A percentile compares a stretch with the other conserved stretches of the same genome.
These are phyloP conservation scores for Funneliformis caledonium DNA, from an alignment of 371 early-diverging fungal genomes.

Conservation along the genomic window DNA sequence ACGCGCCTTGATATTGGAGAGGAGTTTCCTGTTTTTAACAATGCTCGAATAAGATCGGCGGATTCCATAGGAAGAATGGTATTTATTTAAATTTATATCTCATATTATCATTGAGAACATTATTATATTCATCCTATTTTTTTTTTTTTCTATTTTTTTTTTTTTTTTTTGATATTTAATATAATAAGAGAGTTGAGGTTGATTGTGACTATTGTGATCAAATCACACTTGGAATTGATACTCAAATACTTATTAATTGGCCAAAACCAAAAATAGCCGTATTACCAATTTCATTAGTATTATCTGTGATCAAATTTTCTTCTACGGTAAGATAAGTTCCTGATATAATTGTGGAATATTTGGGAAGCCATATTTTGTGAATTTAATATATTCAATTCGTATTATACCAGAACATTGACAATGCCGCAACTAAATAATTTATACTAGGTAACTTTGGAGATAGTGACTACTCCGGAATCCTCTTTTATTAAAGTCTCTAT, in stretches of 20 bases:
- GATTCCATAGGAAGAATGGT: conserved; percentile 76
- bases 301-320: conserved; percentile 84
- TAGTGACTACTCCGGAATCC: conserved; percentile 49
- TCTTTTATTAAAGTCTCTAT: conserved; percentile 67
- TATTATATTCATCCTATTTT: background rate
- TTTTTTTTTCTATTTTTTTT: conserved; percentile 1
- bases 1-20: conserved; percentile 90
- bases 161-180: conserved; percentile 4
- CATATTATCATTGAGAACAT: conserved; percentile 32
- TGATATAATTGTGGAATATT: background rate
- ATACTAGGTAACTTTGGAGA: conserved; percentile 60
- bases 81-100: conserved; percentile 36
- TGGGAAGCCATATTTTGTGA: background rate
- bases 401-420: background rate
- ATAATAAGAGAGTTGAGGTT: conserved; percentile 70
- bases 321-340: conserved; percentile 69
- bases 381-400: too few species aligned
- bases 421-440: background rate
- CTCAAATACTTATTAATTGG: conserved; percentile 90
- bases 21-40: conserved; percentile 82
- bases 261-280: conserved; percentile 86
- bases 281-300: conserved; percentile 82
- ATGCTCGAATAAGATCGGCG: conserved; percentile 71
- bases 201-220: conserved; percentile 83
- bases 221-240: conserved; percentile 77